A percentile compares a stretch with the other conserved stretches of the same genome.
These are phyloP conservation scores for Rhizopogon hawkerae DNA, from an alignment of 1,284 basidiomycete species.

Conservation along the genomic window DNA sequence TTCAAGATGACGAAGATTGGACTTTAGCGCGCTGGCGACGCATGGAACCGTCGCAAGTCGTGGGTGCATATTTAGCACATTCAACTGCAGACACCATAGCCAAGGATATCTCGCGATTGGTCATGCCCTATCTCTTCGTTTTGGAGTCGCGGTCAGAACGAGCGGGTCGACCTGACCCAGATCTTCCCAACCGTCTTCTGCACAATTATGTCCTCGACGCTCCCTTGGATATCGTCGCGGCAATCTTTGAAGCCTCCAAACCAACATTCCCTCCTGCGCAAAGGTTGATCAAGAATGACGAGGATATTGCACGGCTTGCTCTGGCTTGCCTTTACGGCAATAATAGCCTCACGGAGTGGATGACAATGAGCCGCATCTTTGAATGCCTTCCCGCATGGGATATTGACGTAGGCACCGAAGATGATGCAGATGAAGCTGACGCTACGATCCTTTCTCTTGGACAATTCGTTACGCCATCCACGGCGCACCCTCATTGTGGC, in stretches of 20 bases:
- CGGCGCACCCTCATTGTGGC: slow-evolving; percentile 45
- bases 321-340: slow-evolving; percentile 86
- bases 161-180: slow-evolving; percentile 58
- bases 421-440: slow-evolving; percentile 65
- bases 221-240: slow-evolving; percentile 58
- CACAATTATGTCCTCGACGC: slow-evolving; percentile 70
- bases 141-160: slow-evolving; percentile 81
- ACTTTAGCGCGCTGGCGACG: slow-evolving; percentile 64
- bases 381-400: slow-evolving; percentile 92
- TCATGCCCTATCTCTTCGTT: slow-evolving; percentile 87
- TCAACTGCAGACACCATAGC: slow-evolving; percentile 63
- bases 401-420: slow-evolving; percentile 44
- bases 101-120: slow-evolving; percentile 64
- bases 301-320: slow-evolving; percentile 77
- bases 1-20: slow-evolving; percentile 49
- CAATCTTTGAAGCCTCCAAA: slow-evolving; percentile 84
- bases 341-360: slow-evolving; percentile 62
- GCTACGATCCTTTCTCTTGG: slow-evolving; percentile 76
- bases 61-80: slow-evolving; percentile 67
- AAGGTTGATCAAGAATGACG: slow-evolving; percentile 72
- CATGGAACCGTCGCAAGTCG: slow-evolving; percentile 55
- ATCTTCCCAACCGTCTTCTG: slow-evolving; percentile 54
- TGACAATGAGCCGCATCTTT: slow-evolving; percentile 82
- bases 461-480: slow-evolving; percentile 69
- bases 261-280: slow-evolving; percentile 66